Conservation (phyloP, 306 rosid genomes). For the Castanea crenata region DNA sequence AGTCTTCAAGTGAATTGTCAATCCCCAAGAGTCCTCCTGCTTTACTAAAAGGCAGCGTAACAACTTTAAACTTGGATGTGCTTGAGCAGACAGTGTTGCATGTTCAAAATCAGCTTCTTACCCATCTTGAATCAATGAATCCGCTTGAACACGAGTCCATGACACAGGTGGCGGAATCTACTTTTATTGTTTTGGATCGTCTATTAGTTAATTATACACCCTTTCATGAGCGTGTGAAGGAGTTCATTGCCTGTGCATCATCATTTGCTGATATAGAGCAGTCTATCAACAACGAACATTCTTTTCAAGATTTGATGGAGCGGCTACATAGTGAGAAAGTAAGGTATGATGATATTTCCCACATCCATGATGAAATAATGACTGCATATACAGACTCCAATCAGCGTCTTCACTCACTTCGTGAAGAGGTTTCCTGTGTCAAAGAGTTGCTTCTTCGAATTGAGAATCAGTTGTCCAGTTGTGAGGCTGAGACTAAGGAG, state of each 20-base stretch:
- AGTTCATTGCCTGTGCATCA: conserved; percentile 21
- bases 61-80: not conserved
- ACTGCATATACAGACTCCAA: conserved; percentile 2
- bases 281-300: not conserved
- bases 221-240: conserved; percentile 16
- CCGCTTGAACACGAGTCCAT: conserved; percentile 3
- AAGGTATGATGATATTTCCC: not conserved
- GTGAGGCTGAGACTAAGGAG: conserved; percentile 17
- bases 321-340: not conserved
- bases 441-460: conserved; percentile 3
- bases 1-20: not conserved
- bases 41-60: not conserved
- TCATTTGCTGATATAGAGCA: conserved; percentile 16
- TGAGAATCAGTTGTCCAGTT: conserved; percentile 11
- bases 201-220: conserved; percentile 10
- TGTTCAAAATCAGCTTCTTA: conserved; percentile 14
- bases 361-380: not conserved
- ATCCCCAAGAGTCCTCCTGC: not conserved
- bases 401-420: conserved; percentile 2
- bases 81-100: conserved; percentile 3
- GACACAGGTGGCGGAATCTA: not conserved
- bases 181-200: not conserved
- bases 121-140: conserved; percentile 21
- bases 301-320: conserved; percentile 16
- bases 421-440: not conserved